Evolutionary conservation across 495 filamentous ascomycete species (phyloP), one percentile per base, ranked within the genome.

Genomic region (Xylaria intraflava): DNA sequence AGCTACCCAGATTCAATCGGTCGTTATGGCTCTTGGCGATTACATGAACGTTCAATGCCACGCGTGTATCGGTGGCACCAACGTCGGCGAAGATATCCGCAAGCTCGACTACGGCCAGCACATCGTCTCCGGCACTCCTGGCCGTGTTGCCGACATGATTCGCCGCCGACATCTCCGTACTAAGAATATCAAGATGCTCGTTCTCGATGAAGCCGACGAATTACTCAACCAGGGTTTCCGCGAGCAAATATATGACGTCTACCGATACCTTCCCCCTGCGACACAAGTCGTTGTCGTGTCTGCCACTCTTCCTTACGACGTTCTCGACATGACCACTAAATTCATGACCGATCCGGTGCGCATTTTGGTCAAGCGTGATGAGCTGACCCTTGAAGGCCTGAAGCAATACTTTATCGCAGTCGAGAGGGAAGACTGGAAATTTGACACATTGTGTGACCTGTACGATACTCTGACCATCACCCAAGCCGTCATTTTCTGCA

Each of bases 11-110:
- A 99, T 99, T 61, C 93, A 97, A 67, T 94, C 89, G 42, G 93
- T 99, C 48, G 84, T 99, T 59, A 89, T 97, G 79, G 93, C 91
- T 14, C 84, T 99, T 26, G 93, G 93, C 46, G 93, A 99, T 68
- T 99, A 94, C 78, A 97, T 97, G 94, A 99, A 97, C 66, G 87
- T 97, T 2, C 89, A 99, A 71, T 97, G 94, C 72, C 93, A 99
- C 62, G 90, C 93, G 60, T 97, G 94, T 69, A 99, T 99, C 72
- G 93, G 93, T 58, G 93, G 93, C 27, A 99, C 93, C 55, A 96
- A 92, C 64, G 88, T 99, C 50, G 88, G 93, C 40, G 92, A 97
- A 57, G 93, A 99, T 70, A 96, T 97, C 61, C 86, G 89, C 72
- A 94, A 92, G 67, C 88, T 98, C 33, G 89, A 96, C 61, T 92